phyloP scores from a whole-genome alignment of 2,329 filamentous ascomycete species.

The Pseudogymnoascus sp. region DNA sequence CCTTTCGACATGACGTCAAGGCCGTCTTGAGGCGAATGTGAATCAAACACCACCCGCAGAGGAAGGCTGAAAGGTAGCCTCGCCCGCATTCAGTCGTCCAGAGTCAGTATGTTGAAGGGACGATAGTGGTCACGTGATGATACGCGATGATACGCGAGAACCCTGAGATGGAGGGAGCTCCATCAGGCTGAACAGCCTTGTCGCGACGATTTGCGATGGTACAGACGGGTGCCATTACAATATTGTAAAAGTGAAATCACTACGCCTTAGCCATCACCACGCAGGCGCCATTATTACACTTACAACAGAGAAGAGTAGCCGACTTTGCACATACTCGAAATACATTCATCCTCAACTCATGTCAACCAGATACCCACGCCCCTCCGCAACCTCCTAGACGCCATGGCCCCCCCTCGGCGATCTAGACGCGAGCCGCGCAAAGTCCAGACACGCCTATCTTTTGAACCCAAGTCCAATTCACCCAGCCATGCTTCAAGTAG shows the following conservation, averaged over 20 bases:
- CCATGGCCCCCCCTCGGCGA: not conserved
- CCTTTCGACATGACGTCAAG: not conserved
- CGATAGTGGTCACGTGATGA: not conserved
- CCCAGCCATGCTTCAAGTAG: not conserved
- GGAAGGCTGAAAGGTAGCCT: not conserved
- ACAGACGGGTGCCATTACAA: not conserved
- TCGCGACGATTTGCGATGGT: not conserved
- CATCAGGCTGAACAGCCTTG: slow-evolving; percentile 2
- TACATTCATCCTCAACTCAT: not conserved
- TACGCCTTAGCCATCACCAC: not conserved
- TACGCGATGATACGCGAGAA: not conserved
- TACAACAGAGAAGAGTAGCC: no score
- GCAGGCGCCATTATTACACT: not conserved
- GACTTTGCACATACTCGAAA: not conserved
- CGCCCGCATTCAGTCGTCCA: not conserved
- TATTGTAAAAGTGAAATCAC: not conserved
- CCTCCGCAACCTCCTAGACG: not conserved
- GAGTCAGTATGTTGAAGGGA: not conserved
- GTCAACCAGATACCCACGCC: not conserved
- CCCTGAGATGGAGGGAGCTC: not conserved
- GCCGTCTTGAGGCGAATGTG: not conserved
- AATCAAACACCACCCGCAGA: not conserved
- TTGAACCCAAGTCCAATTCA: not conserved
- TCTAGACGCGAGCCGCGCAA: not conserved
- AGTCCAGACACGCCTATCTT: slow-evolving; percentile 1